phyloP scores from a whole-genome alignment of 2,329 filamentous ascomycete genomes.

The Cercospora sojina region DNA sequence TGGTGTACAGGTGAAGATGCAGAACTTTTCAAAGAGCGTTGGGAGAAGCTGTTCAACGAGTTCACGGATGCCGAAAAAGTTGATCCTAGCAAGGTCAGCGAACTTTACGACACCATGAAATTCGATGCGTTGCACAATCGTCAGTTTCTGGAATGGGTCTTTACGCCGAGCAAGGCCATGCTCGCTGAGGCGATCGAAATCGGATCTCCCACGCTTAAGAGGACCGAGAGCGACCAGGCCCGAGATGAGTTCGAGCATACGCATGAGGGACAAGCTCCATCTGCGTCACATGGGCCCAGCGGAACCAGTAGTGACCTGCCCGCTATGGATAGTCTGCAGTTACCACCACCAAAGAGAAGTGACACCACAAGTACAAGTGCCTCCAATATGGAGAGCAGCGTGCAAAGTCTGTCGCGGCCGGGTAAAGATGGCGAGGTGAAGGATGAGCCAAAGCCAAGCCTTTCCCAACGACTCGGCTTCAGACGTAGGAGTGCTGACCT shows the following conservation, averaged over 20 bases:
- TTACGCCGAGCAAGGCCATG: slow-evolving; percentile 79
- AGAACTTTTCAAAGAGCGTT: slow-evolving; percentile 90
- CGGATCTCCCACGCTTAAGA: slow-evolving; percentile 23
- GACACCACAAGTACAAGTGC: slow-evolving; percentile 25
- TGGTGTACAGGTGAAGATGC: slow-evolving; percentile 98
- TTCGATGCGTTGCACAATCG: slow-evolving; percentile 97
- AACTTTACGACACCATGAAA: slow-evolving; percentile 99
- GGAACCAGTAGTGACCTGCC: slow-evolving; percentile 3
- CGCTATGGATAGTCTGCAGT: slow-evolving; percentile 18
- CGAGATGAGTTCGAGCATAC: slow-evolving; percentile 37
- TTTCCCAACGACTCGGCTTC: slow-evolving; percentile 53
- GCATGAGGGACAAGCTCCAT: slow-evolving; percentile 30
- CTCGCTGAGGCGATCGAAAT: slow-evolving; percentile 60
- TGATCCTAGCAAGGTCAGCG: slow-evolving; percentile 96
- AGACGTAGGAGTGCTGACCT: slow-evolving; percentile 53
- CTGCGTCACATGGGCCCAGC: slow-evolving; percentile 19
- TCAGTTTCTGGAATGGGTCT: slow-evolving; percentile 95
- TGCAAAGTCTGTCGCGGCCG: slow-evolving; percentile 1
- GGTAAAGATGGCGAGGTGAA: slow-evolving; percentile 13
- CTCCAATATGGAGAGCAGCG: slow-evolving; percentile 19
- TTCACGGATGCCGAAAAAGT: slow-evolving; percentile 98
- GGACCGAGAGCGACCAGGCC: slow-evolving; percentile 37
- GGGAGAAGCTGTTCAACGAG: slow-evolving; percentile 97
- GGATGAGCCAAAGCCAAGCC: slow-evolving; percentile 26
- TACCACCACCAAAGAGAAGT: slow-evolving; percentile 27